Conservation (phyloP, 2,329 filamentous ascomycete species). For the Fonsecaea nubica region DNA sequence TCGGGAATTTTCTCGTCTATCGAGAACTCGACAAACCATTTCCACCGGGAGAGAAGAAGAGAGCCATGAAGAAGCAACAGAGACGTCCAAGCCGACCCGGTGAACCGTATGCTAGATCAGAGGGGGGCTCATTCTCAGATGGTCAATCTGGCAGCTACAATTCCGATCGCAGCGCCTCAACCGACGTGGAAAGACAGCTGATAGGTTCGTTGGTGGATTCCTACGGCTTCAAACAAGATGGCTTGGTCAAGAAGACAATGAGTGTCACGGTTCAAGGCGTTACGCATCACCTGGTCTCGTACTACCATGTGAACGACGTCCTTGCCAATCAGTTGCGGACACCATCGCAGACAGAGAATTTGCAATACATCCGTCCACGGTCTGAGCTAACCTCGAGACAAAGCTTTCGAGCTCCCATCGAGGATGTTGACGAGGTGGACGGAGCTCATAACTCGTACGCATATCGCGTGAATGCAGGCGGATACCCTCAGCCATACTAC, state of each 20-base stretch:
- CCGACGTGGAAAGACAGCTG: slow-evolving; percentile 63
- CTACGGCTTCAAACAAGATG: slow-evolving; percentile 82
- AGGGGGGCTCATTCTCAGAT: slow-evolving; percentile 48
- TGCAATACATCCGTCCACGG: slow-evolving; percentile 62
- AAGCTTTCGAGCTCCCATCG: slow-evolving; percentile 71
- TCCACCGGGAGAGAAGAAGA: slow-evolving; percentile 82
- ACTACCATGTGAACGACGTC: slow-evolving; percentile 85
- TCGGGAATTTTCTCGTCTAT: slow-evolving; percentile 85
- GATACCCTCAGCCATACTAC: slow-evolving; percentile 38
- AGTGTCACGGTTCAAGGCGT: slow-evolving; percentile 76
- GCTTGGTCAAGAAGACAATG: slow-evolving; percentile 91
- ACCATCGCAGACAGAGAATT: slow-evolving; percentile 62
- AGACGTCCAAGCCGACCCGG: slow-evolving; percentile 58
- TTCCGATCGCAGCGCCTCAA: slow-evolving; percentile 49
- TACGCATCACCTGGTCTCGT: slow-evolving; percentile 84
- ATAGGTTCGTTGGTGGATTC: slow-evolving; percentile 88
- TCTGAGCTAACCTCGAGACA: slow-evolving; percentile 65
- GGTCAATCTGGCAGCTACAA: slow-evolving; percentile 44
- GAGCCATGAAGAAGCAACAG: slow-evolving; percentile 74
- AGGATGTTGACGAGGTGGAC: slow-evolving; percentile 62
- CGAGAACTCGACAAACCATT: slow-evolving; percentile 80
- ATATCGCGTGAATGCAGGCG: slow-evolving; percentile 47
- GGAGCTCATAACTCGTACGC: slow-evolving; percentile 49
- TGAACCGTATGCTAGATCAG: slow-evolving; percentile 57
- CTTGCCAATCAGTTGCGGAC: slow-evolving; percentile 64